A percentile compares a stretch with the other conserved stretches of the same genome.
phyloP scores from a whole-genome alignment of 371 early-diverging fungal species.

The Syncephalis plumigaleata region DNA sequence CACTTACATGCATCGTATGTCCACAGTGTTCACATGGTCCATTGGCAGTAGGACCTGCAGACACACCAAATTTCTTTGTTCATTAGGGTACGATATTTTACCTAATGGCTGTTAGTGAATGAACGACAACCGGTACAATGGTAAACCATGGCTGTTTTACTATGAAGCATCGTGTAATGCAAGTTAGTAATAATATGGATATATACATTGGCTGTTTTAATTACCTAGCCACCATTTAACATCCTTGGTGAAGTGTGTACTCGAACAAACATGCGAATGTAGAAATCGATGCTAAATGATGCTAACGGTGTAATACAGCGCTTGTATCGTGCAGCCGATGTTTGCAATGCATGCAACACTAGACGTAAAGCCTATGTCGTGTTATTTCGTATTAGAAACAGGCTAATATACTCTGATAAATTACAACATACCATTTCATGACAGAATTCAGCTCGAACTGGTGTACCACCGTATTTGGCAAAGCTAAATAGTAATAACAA shows the following conservation, averaged over 20 bases:
- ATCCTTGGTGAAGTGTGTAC: conserved; percentile 61
- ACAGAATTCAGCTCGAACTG: conserved; percentile 61
- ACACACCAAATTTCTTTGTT: conserved; percentile 34
- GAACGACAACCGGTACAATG: conserved; percentile 73
- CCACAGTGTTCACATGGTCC: conserved; percentile 55
- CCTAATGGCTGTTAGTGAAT: conserved; percentile 54
- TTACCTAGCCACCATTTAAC: conserved; percentile 63
- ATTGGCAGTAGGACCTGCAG: conserved; percentile 41
- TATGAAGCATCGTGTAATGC: conserved; percentile 9
- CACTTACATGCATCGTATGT: conserved; percentile 32
- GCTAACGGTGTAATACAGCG: conserved; percentile 82
- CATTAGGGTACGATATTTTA: conserved; percentile 22
- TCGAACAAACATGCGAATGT: conserved; percentile 96
- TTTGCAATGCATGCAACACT: conserved; percentile 70
- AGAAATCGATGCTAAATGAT: conserved; percentile 97
- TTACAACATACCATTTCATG: conserved; percentile 51
- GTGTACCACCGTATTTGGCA: conserved; percentile 91
- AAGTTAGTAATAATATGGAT: neutral
- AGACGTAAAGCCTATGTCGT: conserved; percentile 61
- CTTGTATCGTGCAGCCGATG: conserved; percentile 77
- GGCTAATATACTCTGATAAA: conserved; percentile 1
- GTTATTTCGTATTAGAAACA: conserved; percentile 2
- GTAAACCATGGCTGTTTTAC: conserved; percentile 64
- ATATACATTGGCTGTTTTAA: neutral
- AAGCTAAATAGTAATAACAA: too few relatives aligned